phyloP scores from a whole-genome alignment of 2,329 filamentous ascomycete species.

The Tricladium varicosporioides region DNA sequence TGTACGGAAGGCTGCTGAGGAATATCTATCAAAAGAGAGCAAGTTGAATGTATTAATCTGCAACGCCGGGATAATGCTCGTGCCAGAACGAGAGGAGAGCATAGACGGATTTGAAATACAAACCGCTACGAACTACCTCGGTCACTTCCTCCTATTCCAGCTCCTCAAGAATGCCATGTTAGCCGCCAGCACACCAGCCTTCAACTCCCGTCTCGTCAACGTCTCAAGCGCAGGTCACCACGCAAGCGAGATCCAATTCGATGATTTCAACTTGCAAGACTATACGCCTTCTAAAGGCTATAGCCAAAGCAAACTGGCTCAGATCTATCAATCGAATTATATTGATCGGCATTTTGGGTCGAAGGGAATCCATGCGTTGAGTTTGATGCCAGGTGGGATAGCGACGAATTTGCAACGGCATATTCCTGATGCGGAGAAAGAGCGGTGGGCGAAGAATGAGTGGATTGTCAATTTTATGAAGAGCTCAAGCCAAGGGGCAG shows the following conservation, averaged over 20 bases:
- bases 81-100: constrained; percentile 34
- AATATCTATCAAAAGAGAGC: constrained; percentile 30
- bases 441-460: constrained; percentile 3
- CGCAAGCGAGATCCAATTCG: constrained; percentile 41
- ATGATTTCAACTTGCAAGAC: constrained; percentile 20
- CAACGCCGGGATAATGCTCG: constrained; percentile 29
- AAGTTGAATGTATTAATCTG: constrained; percentile 33
- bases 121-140: constrained; percentile 52
- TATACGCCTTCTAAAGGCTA: constrained; percentile 43
- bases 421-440: constrained; percentile 13
- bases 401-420: constrained; percentile 34
- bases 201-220: constrained; percentile 46
- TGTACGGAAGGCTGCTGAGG: constrained; percentile 32
- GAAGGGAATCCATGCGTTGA: constrained; percentile 39
- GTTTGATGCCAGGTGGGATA: constrained; percentile 44
- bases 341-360: constrained; percentile 44
- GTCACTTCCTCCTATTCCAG: constrained; percentile 52
- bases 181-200: constrained; percentile 38
- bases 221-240: constrained; percentile 45
- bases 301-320: constrained; percentile 44
- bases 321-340: constrained; percentile 46
- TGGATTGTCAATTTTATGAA: constrained; percentile 12
- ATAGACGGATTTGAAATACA: constrained; percentile 50
- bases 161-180: constrained; percentile 46
- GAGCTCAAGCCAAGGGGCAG: constrained; percentile 37